Conservation (phyloP, 2,329 filamentous ascomycete genomes). For the Pseudocercospora crystallina region DNA sequence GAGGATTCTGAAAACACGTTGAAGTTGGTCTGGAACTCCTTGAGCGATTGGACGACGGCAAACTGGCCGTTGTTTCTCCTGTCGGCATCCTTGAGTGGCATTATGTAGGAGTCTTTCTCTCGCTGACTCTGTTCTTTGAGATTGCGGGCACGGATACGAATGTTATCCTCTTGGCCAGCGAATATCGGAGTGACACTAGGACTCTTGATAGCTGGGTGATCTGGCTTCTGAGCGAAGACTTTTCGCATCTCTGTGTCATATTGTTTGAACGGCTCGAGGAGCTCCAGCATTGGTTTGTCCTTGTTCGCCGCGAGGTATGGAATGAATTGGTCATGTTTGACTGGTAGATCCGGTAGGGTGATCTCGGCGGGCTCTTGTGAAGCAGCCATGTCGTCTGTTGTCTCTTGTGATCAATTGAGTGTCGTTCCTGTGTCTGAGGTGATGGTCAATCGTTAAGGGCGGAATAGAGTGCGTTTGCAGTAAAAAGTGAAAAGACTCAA, state of each 20-base stretch:
- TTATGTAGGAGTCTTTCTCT: slow-evolving; percentile 66
- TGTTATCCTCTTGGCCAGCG: slow-evolving; percentile 50
- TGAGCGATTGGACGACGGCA: slow-evolving; percentile 66
- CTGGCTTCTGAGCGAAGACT: slow-evolving; percentile 67
- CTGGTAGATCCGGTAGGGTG: slow-evolving; percentile 39
- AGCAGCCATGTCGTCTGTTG: slow-evolving; percentile 12
- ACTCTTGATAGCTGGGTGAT: slow-evolving; percentile 57
- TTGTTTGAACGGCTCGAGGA: slow-evolving; percentile 65
- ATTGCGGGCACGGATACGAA: slow-evolving; percentile 64
- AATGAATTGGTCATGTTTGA: slow-evolving; percentile 44
- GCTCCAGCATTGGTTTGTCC: slow-evolving; percentile 54
- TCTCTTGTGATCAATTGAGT: neutral
- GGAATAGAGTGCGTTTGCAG: neutral
- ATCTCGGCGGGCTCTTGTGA: slow-evolving; percentile 15
- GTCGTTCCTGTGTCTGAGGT: neutral
- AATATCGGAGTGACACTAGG: slow-evolving; percentile 69
- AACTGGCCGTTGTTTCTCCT: slow-evolving; percentile 63
- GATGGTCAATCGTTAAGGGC: neutral
- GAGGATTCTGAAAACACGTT: slow-evolving; percentile 78
- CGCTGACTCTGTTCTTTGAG: slow-evolving; percentile 57
- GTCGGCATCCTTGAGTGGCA: slow-evolving; percentile 62
- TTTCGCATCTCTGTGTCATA: slow-evolving; percentile 68
- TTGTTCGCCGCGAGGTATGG: slow-evolving; percentile 57
- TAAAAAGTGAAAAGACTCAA: neutral
- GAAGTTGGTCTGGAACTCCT: slow-evolving; percentile 77